Base-by-base conservation (phyloP, 441 rosid genomes). In the Eugenia klotzschiana region DNA sequence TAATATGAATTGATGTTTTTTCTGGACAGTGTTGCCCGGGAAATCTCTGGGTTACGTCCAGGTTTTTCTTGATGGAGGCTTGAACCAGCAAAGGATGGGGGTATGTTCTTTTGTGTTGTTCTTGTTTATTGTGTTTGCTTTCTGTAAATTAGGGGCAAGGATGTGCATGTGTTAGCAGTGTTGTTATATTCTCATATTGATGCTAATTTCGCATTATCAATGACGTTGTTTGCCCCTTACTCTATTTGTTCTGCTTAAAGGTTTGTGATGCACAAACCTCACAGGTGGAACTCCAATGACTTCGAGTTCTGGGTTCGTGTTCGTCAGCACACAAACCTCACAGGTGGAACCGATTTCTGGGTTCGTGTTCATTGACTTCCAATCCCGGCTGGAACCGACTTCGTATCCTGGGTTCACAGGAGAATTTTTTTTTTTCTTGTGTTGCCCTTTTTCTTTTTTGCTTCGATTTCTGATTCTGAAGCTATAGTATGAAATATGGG, bases 21-120 rank as follows among this genome's bases (percentile, higher is more conserved):
- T 49, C 64, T 58, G 82, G 84, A 83, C 89, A 93, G 94, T 90
- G 11, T 55, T 91, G 27, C 89, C 90, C 0, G 87, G 89, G 85
- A 91, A 87, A 84, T 87, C 93, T 85, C 91, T 51, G 79, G 92
- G 94, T 56, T 92, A 90, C 87, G 81, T 93, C 81, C 96, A 92
- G 86, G 93, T 93, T 6, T 91, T 93, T 83, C 94, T 93, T 77
- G 94, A 93, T 87, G 96, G 96, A n/a, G 96, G 96, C 79, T 81
- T 93, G 86, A 93, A 93, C 86, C 96, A 93, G 88, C 95, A 92
- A 84, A 89, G 96, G 87, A 92, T 93, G 94, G 95, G 96, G 87
- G 94, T 93, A 55, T 86, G 91, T 90, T 80, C 14, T 33, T 14
- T 73, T 25, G 49, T 73, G 51, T 53, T 77, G 25, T 26, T 56